Evolutionary conservation across 2,329 filamentous ascomycete genomes (phyloP).

Genomic region (Xylariales sp.): DNA sequence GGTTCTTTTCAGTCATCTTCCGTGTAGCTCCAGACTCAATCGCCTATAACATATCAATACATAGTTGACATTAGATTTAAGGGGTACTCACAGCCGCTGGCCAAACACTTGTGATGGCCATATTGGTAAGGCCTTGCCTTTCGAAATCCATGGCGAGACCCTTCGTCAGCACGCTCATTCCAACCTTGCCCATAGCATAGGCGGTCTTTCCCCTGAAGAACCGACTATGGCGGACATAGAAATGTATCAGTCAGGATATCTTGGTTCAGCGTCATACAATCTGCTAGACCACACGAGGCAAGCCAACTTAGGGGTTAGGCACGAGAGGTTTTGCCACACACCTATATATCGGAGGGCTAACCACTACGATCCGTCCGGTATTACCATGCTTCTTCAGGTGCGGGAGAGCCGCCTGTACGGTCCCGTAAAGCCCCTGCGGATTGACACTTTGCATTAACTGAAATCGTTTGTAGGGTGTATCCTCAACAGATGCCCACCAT

Average conservation of each 20-base stretch:
- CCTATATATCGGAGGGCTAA: slow-evolving; percentile 83
- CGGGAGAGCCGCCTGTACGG: slow-evolving; percentile 75
- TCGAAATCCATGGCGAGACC: slow-evolving; percentile 85
- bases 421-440: slow-evolving; percentile 78
- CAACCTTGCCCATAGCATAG: slow-evolving; percentile 83
- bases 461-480: slow-evolving; percentile 81
- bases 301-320: no score
- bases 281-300: no score
- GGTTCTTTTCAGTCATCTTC: slow-evolving; percentile 40
- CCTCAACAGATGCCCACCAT: slow-evolving; percentile 81
- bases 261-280: no score
- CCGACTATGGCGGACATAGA: slow-evolving; percentile 58
- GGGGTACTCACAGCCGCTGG: slow-evolving; percentile 72
- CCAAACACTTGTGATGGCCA: slow-evolving; percentile 87
- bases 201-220: slow-evolving; percentile 89
- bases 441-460: slow-evolving; percentile 82
- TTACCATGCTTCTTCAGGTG: slow-evolving; percentile 65
- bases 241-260: no score
- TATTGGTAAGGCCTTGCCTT: slow-evolving; percentile 70
- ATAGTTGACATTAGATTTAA: not conserved
- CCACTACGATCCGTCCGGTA: slow-evolving; percentile 76
- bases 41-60: slow-evolving; percentile 52
- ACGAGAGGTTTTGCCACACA: no score
- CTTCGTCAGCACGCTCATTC: slow-evolving; percentile 84
- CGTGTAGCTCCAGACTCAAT: slow-evolving; percentile 68